These are phyloP conservation scores for Diutina rugosa DNA, from an alignment of 1,139 yeast genomes.

Conservation along the genomic window DNA sequence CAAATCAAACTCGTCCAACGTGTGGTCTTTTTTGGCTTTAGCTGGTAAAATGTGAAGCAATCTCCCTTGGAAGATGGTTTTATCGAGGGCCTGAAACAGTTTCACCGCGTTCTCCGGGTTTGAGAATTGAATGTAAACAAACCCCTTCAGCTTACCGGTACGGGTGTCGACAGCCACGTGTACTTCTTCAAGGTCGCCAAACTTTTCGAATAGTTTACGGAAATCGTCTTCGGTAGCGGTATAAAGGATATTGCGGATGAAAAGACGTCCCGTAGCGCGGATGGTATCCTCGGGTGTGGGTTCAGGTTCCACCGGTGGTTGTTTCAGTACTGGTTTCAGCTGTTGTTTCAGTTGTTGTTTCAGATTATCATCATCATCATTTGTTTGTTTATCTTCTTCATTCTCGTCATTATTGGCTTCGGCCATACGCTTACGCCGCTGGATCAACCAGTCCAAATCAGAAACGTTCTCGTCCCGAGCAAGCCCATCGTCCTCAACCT, in stretches of 20 bases:
- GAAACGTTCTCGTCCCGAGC: constrained; percentile 47
- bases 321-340: constrained; percentile 5
- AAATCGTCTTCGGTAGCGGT: constrained; percentile 75
- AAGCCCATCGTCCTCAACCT: constrained; percentile 4
- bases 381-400: background rate
- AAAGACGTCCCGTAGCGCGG: constrained; percentile 64
- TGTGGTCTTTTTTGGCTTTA: constrained; percentile 64
- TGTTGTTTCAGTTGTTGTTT: constrained; percentile 3
- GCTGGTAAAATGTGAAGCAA: constrained; percentile 83
- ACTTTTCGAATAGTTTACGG: constrained; percentile 38
- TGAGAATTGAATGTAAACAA: constrained; percentile 69
- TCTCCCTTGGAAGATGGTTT: constrained; percentile 89
- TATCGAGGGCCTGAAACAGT: constrained; percentile 68
- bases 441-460: constrained; percentile 83
- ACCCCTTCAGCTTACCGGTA: constrained; percentile 86
- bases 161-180: constrained; percentile 87
- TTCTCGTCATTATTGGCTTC: constrained; percentile 23
- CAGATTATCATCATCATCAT: background rate
- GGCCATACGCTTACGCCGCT: constrained; percentile 61
- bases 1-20: constrained; percentile 79
- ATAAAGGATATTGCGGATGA: constrained; percentile 76
- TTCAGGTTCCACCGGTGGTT: constrained; percentile 8
- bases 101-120: constrained; percentile 57
- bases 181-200: constrained; percentile 60
- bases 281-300: constrained; percentile 28